These are phyloP conservation scores for Thozetella sp. DNA, from an alignment of 495 filamentous ascomycete species.

Conservation along the genomic window DNA sequence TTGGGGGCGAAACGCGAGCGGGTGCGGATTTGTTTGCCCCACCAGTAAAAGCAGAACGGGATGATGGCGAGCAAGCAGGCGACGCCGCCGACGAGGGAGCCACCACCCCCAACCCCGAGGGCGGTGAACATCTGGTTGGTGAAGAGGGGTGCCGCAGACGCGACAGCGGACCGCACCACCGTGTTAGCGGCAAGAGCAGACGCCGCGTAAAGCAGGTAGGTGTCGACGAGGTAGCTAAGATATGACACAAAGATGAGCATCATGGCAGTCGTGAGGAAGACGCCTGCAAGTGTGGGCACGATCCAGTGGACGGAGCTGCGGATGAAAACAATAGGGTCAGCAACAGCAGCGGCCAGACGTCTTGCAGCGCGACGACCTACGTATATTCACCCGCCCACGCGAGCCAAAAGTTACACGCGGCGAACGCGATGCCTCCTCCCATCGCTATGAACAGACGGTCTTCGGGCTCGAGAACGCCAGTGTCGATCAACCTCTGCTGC, in stretches of 20 bases:
- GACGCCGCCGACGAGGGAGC: constrained; percentile 46
- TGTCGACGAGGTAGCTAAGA: constrained; percentile 71
- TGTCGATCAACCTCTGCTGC: too few relatives aligned
- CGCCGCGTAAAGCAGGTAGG: constrained; percentile 70
- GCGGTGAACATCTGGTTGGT: constrained; percentile 61
- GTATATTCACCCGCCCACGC: too few relatives aligned
- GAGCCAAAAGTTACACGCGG: too few relatives aligned
- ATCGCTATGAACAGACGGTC: too few relatives aligned
- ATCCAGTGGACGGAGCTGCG: too few relatives aligned
- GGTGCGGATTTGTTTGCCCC: constrained; percentile 45
- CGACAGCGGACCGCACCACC: constrained; percentile 58
- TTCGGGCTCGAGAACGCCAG: too few relatives aligned
- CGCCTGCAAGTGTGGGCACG: too few relatives aligned
- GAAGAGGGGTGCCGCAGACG: constrained; percentile 65
- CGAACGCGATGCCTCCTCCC: too few relatives aligned
- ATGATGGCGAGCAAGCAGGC: constrained; percentile 42
- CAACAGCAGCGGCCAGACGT: too few relatives aligned
- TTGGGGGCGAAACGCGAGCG: constrained; percentile 35
- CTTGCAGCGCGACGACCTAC: too few relatives aligned
- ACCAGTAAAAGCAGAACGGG: constrained; percentile 53
- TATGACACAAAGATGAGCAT: constrained; percentile 51
- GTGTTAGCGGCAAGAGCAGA: constrained; percentile 66
- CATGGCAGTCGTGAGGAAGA: too few relatives aligned
- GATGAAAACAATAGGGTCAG: too few relatives aligned
- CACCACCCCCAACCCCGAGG: constrained; percentile 50